Evolutionary conservation across 1,284 basidiomycete genomes (phyloP), one percentile per base, ranked within the genome.

Genomic region (Salmacisia buchloeana): DNA sequence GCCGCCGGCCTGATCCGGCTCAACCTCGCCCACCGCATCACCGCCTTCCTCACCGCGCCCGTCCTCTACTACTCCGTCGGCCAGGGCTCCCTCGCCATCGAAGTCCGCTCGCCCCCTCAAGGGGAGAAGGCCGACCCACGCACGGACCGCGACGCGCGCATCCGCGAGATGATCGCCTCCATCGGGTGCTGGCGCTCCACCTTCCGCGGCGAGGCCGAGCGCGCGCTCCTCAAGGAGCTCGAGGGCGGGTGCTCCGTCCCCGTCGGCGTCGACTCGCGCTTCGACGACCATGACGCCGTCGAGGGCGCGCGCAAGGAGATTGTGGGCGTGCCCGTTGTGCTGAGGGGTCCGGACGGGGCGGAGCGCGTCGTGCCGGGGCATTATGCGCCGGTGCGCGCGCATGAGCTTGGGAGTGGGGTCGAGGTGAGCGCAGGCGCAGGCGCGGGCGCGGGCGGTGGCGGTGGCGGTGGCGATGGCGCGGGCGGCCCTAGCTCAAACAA

Each of bases 221-320:
- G 94, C 12, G 89, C 89, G 1, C 88, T 91, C 79, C 83, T 98
- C 68, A 84, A 88, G 38, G 88, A 90, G 38, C 84, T 98, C 60
- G 94, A 98, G 80, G 96, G 96, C 12, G 96, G 94, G 31, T 98
- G 96, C 81, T 94, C 90, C 65, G 92, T 98, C 1, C 96, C 94
- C 0, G 93, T 97, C n/a, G 94, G 94, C 18, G 88, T 92, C 34
- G 83, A 85, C 63, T 88, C 86, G 62, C 69, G 58, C 69, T 76
- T 78, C 46, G 69, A 71, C 10, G 76, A 78, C 58, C 74, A 79
- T 61, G 69, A 67, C 7, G 64, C 65, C 43, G 61, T 74, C 27
- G 77, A 79, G 41, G 73, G 70, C 3, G 56, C 60, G 60, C 62
- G 72, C n/a, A 69, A 69, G 59, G 77, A 78, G 63, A 67, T 67